Conservation (phyloP, 2,329 filamentous ascomycete species). For the Pseudodiploospora longispora region DNA sequence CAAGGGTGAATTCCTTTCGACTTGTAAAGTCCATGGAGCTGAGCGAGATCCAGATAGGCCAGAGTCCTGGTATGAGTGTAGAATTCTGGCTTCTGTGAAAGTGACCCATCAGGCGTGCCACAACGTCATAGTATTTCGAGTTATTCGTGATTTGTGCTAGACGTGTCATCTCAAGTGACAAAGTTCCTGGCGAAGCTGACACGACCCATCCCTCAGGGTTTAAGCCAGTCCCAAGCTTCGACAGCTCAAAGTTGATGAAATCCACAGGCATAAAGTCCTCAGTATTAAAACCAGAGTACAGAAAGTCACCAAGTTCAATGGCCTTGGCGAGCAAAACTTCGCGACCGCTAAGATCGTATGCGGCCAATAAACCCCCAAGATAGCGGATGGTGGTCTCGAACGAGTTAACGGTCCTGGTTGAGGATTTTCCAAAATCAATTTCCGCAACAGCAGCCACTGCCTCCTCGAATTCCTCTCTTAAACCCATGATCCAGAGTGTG, state of each 20-base stretch:
- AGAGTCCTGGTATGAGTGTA: slow-evolving; percentile 63
- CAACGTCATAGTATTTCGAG: slow-evolving; percentile 65
- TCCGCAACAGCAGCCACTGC: slow-evolving; percentile 49
- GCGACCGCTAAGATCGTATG: slow-evolving; percentile 57
- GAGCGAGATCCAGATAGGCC: slow-evolving; percentile 59
- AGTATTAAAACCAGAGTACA: slow-evolving; percentile 61
- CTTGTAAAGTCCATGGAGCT: slow-evolving; percentile 35
- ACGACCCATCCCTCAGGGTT: slow-evolving; percentile 29
- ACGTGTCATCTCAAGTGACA: slow-evolving; percentile 65
- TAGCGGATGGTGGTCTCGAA: slow-evolving; percentile 69
- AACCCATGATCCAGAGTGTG: slow-evolving; percentile 65
- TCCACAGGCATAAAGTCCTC: slow-evolving; percentile 56
- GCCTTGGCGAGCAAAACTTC: slow-evolving; percentile 53
- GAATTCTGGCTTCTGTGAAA: slow-evolving; percentile 57
- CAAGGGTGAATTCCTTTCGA: slow-evolving; percentile 25
- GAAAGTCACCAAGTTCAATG: slow-evolving; percentile 52
- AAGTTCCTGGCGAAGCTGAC: slow-evolving; percentile 48
- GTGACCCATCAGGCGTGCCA: slow-evolving; percentile 58
- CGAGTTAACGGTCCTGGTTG: slow-evolving; percentile 44
- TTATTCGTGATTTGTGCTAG: slow-evolving; percentile 66
- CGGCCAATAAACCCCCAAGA: slow-evolving; percentile 60
- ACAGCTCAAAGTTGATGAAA: slow-evolving; percentile 36
- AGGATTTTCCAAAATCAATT: slow-evolving; percentile 54
- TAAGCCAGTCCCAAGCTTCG: slow-evolving; percentile 27
- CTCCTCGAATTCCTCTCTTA: slow-evolving; percentile 56